These are phyloP conservation scores for Didymella keratinophila DNA, from an alignment of 2,329 filamentous ascomycete species.

Conservation along the genomic window DNA sequence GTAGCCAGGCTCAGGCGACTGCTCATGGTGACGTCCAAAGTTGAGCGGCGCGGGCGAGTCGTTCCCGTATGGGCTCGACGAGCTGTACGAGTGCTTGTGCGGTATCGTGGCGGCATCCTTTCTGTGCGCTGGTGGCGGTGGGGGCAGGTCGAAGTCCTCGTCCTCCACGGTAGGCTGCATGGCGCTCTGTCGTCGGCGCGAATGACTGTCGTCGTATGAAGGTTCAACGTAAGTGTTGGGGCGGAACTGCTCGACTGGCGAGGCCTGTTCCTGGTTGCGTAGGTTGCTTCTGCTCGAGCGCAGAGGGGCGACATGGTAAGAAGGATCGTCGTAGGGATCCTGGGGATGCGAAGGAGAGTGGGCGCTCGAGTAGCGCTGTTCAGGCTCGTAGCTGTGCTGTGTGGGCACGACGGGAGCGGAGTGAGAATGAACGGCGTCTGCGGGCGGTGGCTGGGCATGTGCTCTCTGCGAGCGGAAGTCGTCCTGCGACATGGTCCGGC, in stretches of 20 bases:
- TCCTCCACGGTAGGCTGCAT: slow-evolving; percentile 72
- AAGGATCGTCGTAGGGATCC: slow-evolving; percentile 39
- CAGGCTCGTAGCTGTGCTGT: slow-evolving; percentile 36
- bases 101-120: slow-evolving; percentile 44
- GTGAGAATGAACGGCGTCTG: slow-evolving; percentile 53
- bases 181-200: slow-evolving; percentile 58
- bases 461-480: slow-evolving; percentile 36
- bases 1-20: slow-evolving; percentile 32
- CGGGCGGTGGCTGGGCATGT: slow-evolving; percentile 35
- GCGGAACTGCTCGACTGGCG: slow-evolving; percentile 44
- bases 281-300: slow-evolving; percentile 40
- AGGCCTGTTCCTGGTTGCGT: slow-evolving; percentile 32
- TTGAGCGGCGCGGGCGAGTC: slow-evolving; percentile 48
- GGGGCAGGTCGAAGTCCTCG: slow-evolving; percentile 62
- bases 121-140: slow-evolving; percentile 51
- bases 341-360: slow-evolving; percentile 28
- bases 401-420: slow-evolving; percentile 55
- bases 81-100: slow-evolving; percentile 36
- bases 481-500: slow-evolving; percentile 40
- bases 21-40: slow-evolving; percentile 40
- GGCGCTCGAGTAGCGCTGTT: slow-evolving; percentile 21
- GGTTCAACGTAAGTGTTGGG: slow-evolving; percentile 44
- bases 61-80: slow-evolving; percentile 27
- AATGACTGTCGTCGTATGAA: slow-evolving; percentile 51
- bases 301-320: slow-evolving; percentile 47